Percentiles rank a stretch among this genome's conserved stretches.
phyloP scores from a whole-genome alignment of 164 flowering plant genomes.

The grape (Vitis vinifera) region DNA sequence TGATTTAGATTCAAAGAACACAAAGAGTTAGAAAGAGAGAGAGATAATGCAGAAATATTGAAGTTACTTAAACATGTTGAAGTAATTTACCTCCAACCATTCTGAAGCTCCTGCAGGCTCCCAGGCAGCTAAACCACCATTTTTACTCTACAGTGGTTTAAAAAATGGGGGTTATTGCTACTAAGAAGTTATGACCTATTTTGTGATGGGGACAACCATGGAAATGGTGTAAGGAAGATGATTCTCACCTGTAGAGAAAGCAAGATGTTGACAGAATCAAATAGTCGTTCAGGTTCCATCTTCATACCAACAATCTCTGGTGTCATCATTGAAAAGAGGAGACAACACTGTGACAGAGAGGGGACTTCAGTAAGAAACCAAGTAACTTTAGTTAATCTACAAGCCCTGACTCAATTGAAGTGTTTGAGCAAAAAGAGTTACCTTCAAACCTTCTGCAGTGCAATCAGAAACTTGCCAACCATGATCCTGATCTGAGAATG shows the following conservation, averaged over 20 bases:
- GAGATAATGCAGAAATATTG: no score
- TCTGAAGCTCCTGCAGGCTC: slow-evolving; percentile 36
- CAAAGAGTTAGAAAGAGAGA: no score
- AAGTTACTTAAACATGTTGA: background rate
- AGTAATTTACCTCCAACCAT: slow-evolving; percentile 39
- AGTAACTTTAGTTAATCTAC: no score
- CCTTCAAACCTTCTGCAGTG: slow-evolving; percentile 60
- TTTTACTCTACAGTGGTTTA: background rate
- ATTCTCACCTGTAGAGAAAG: slow-evolving; percentile 43
- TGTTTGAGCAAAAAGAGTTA: slow-evolving; percentile 1
- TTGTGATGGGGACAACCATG: no score
- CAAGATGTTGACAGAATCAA: slow-evolving; percentile 48
- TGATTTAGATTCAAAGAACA: background rate
- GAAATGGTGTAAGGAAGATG: background rate
- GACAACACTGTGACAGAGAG: slow-evolving; percentile 29
- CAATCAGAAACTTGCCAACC: slow-evolving; percentile 69
- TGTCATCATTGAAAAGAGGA: slow-evolving; percentile 39
- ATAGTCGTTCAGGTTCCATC: slow-evolving; percentile 37
- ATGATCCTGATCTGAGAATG: slow-evolving; percentile 55
- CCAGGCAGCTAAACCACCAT: slow-evolving; percentile 46
- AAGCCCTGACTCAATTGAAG: background rate
- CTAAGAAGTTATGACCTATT: background rate
- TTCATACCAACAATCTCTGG: slow-evolving; percentile 44
- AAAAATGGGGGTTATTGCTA: background rate
- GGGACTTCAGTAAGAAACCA: background rate